Evolutionary conservation across 441 rosid species (phyloP), one percentile per base, ranked within the genome.

Genomic region (Cnidoscolus chayamansa): DNA sequence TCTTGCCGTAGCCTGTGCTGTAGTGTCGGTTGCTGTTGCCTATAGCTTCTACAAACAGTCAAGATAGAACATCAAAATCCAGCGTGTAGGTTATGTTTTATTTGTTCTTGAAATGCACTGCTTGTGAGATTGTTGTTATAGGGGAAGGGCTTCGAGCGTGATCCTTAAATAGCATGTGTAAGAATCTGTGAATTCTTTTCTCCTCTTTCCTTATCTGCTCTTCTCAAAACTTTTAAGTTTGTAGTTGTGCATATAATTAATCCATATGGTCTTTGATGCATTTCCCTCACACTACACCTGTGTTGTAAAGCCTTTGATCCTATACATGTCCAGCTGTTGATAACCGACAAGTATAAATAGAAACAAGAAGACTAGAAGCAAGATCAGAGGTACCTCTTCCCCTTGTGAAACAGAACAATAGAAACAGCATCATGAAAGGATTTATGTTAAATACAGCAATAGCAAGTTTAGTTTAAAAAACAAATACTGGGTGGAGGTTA

Each of bases 1-100:
- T 57, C 83, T 93, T 0, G 94, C 98, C 10, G 97, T 93, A 81
- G 83, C 69, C 12, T 90, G 88, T 76, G 97, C 99, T 51, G 98
- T 84, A 32, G 90, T 81, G 20, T 95, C 99, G 0, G 93, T 95
- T 74, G 93, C 72, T 31, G 77, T 90, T 73, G 98, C 98, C 61
- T 91, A 87, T 68, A 86, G 80, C 62, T 89, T 90, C 86, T 91
- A 90, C 82, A 91, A 82, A 80, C 97, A 87, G 78, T 80, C 86
- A 78, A 63, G 81, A 77, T 84, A 80, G 76, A 70, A 68, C 35
- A 58, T 57, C 40, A 4, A 68, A 43, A 43, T 59, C 68, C n/a
- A 47, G 25, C 25, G 25, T 73, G 30, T 73, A 15, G n/a, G 32
- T 68, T 61, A 20, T 15, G 25, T 25, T 25, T 25, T 45, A 45